These are phyloP conservation scores for Pleodorina starrii DNA, from an alignment of 139 green algal species.

Conservation along the genomic window DNA sequence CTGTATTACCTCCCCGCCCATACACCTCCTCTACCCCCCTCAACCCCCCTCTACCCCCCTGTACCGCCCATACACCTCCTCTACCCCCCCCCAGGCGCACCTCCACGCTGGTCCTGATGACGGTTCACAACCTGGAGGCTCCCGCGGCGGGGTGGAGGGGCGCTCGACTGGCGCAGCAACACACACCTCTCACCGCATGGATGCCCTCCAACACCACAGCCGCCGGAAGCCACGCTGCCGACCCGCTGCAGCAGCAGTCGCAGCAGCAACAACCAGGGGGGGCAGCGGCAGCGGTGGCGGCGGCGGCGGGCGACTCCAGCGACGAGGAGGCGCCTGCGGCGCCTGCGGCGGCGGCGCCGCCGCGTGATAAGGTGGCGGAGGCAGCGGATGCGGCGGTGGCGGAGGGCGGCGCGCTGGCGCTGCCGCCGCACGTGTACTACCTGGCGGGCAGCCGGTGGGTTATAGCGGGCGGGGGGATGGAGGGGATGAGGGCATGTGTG, in stretches of 20 bases:
- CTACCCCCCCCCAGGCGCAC: slow-evolving; percentile 31
- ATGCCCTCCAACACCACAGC: neutral
- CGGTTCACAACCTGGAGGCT: slow-evolving; percentile 32
- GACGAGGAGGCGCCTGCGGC: neutral
- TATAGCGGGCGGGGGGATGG: no score
- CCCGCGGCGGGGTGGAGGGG: slow-evolving; percentile 19
- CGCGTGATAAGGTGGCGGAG: neutral
- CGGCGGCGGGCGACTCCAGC: neutral
- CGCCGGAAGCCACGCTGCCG: neutral
- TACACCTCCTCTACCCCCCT: no score
- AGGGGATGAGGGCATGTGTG: no score
- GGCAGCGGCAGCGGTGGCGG: neutral
- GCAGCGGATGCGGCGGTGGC: neutral
- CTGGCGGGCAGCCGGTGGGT: slow-evolving; percentile 41
- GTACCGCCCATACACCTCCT: no score
- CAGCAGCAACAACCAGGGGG: neutral
- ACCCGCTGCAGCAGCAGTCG: neutral
- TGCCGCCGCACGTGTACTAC: slow-evolving; percentile 66
- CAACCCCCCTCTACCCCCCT: no score
- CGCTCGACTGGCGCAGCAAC: slow-evolving; percentile 33
- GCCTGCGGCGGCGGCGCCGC: no score
- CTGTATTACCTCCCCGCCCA: no score
- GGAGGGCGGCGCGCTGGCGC: slow-evolving; percentile 6
- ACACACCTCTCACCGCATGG: slow-evolving; percentile 48
- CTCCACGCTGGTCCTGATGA: slow-evolving; percentile 54